Evolutionary conservation across 148 eudicot species (phyloP).

Genomic region (Amaranthus palmeri): DNA sequence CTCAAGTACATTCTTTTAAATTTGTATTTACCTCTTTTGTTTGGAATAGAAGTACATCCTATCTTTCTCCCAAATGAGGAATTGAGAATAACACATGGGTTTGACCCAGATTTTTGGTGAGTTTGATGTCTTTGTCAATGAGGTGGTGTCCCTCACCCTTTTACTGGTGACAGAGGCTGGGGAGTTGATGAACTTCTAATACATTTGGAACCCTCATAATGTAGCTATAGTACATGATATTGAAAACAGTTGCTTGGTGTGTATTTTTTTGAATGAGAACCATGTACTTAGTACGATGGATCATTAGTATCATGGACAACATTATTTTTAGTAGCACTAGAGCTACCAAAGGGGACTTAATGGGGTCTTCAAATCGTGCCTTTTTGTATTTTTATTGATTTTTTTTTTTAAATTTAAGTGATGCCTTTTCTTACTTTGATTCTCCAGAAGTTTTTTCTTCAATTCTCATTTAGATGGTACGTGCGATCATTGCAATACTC

Average conservation of each 20-base stretch:
- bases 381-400: no score
- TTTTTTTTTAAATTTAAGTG: no score
- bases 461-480: background rate
- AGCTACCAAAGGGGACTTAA: background rate
- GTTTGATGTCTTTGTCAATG: background rate
- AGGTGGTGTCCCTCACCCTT: background rate
- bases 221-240: background rate
- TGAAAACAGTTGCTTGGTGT: background rate
- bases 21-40: background rate
- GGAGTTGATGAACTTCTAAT: background rate
- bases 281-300: no score
- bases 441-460: background rate
- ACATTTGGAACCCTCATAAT: background rate
- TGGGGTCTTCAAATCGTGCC: background rate
- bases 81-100: background rate
- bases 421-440: background rate
- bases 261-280: slow-evolving; percentile 1
- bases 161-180: background rate
- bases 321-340: background rate
- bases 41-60: slow-evolving; percentile 1
- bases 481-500: background rate
- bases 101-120: background rate
- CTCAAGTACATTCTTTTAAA: background rate
- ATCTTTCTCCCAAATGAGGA: background rate
- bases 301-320: background rate